Evolutionary conservation across 768 basidiomycete species (phyloP).

Genomic region (Hericium erinaceus): DNA sequence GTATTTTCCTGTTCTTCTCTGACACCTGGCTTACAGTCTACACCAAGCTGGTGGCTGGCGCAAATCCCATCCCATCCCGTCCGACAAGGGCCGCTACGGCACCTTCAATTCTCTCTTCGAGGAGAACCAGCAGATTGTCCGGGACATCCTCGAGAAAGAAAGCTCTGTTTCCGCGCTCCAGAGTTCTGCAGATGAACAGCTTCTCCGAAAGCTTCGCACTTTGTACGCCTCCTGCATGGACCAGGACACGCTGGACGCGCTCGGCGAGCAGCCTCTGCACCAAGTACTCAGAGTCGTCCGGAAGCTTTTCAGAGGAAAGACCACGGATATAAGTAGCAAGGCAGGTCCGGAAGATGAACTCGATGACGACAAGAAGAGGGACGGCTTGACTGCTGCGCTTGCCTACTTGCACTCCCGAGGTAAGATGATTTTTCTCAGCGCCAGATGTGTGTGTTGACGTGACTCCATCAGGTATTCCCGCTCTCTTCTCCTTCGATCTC

Average conservation of each 20-base stretch:
- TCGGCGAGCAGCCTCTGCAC: constrained; percentile 64
- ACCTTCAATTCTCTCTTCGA: constrained; percentile 64
- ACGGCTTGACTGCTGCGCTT: constrained; percentile 72
- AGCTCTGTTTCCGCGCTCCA: constrained; percentile 17
- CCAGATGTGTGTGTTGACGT: neutral
- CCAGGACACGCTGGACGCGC: constrained; percentile 62
- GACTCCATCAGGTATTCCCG: constrained; percentile 50
- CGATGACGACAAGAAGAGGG: constrained; percentile 24
- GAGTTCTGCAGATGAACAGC: constrained; percentile 34
- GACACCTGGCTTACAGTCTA: constrained; percentile 4
- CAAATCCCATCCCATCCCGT: constrained; percentile 71
- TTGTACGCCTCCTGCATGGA: constrained; percentile 81
- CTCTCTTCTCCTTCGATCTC: constrained; percentile 71
- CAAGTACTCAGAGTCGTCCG: constrained; percentile 55
- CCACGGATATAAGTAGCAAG: constrained; percentile 27
- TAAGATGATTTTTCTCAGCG: constrained; percentile 16
- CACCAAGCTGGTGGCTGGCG: constrained; percentile 81
- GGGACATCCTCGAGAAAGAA: constrained; percentile 51
- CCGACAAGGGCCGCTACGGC: constrained; percentile 68
- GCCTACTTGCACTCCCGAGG: constrained; percentile 85
- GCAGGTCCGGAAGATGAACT: constrained; percentile 2
- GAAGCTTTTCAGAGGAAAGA: constrained; percentile 47
- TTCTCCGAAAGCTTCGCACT: constrained; percentile 55
- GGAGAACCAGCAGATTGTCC: constrained; percentile 72
- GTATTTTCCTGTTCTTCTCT: constrained; percentile 23